phyloP scores from a whole-genome alignment of 768 basidiomycete species.

The Suillus subluteus region DNA sequence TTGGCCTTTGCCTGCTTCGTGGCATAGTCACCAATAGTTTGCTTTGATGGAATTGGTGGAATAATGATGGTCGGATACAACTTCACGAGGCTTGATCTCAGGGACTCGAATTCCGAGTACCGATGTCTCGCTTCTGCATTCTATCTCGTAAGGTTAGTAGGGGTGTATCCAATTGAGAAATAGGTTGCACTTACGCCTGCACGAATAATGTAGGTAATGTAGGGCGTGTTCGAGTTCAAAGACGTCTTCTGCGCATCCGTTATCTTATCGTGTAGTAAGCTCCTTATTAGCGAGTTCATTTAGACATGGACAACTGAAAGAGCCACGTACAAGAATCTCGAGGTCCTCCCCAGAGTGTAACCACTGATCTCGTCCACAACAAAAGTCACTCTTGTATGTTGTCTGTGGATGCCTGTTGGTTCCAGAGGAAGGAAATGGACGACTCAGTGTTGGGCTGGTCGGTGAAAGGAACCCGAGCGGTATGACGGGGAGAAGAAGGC shows the following conservation, averaged over 20 bases:
- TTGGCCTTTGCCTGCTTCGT: slow-evolving; percentile 96
- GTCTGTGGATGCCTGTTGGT: slow-evolving; percentile 55
- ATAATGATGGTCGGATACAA: slow-evolving; percentile 96
- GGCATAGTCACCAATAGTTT: slow-evolving; percentile 94
- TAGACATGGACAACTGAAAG: slow-evolving; percentile 2
- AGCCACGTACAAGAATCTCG: slow-evolving; percentile 69
- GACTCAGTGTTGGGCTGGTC: slow-evolving; percentile 42
- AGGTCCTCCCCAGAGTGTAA: slow-evolving; percentile 82
- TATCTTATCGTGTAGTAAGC: slow-evolving; percentile 58
- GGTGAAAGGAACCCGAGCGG: slow-evolving; percentile 53
- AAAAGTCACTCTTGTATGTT: slow-evolving; percentile 76
- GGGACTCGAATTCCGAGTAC: slow-evolving; percentile 97
- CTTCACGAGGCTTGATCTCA: slow-evolving; percentile 79
- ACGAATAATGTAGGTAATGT: slow-evolving; percentile 92
- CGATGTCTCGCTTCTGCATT: slow-evolving; percentile 82
- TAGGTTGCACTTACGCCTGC: slow-evolving; percentile 66
- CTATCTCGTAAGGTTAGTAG: slow-evolving; percentile 44
- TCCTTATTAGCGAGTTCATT: slow-evolving; percentile 16
- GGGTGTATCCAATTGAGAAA: slow-evolving; percentile 11
- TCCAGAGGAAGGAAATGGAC: slow-evolving; percentile 56
- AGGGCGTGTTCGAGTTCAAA: slow-evolving; percentile 83
- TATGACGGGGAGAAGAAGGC: slow-evolving; percentile 56
- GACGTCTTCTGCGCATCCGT: slow-evolving; percentile 95
- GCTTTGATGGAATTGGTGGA: slow-evolving; percentile 97
- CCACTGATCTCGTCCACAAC: slow-evolving; percentile 74